Base-by-base conservation (phyloP, 148 eudicot species). In the Rhododendron ovatum region DNA sequence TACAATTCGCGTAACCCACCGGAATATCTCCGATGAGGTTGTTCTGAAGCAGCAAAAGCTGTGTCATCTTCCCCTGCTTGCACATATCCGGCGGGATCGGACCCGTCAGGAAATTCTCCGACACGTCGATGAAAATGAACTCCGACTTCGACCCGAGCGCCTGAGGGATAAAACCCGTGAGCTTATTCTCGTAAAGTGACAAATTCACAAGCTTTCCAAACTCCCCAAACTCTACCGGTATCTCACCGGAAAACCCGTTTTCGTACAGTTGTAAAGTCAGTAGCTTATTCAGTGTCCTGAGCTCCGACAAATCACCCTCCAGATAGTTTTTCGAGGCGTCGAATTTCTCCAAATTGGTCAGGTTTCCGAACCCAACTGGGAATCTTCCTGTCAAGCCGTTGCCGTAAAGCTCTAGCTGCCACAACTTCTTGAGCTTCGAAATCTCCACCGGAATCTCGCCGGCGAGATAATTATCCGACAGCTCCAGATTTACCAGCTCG, bases 31-130 rank as follows among this genome's bases (percentile, higher is more conserved):
- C 99, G 10, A 96, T 84, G 86, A 97, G 91, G 1, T 88, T 87
- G 89, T 97, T 97, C 89, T 95, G 89, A 22, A 97, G 87, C 26
- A 97, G 87, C 82, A 97, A 51, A 15, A 97, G 90, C 90, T 88
- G 84, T 15, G 3, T 87, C 98, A 95, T 94, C 35, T 88, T 91
- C 65, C 97, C 95, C 15, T 69, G 87, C 67, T 93, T 94, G 76
- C 99, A 96, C 98, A 96, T 95, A 73, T 93, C 93, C 48, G 98
- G 93, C 37, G 99, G 99, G 4, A 96, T 96, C 2, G 90, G 87
- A 33, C 99, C 98, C 0, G 98, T 83, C 28, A 96, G 77, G 11
- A 73, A 90, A 90, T 96, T 96, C 85, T 94, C 92, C 24, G 99
- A 93, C 33, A 90, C 94, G 47, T 96, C 99, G 24, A 96, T 96